Percentiles rank a stretch among this genome's conserved stretches.
Evolutionary conservation across 495 filamentous ascomycete genomes (phyloP).

Genomic region (Penicillium bovifimosum): DNA sequence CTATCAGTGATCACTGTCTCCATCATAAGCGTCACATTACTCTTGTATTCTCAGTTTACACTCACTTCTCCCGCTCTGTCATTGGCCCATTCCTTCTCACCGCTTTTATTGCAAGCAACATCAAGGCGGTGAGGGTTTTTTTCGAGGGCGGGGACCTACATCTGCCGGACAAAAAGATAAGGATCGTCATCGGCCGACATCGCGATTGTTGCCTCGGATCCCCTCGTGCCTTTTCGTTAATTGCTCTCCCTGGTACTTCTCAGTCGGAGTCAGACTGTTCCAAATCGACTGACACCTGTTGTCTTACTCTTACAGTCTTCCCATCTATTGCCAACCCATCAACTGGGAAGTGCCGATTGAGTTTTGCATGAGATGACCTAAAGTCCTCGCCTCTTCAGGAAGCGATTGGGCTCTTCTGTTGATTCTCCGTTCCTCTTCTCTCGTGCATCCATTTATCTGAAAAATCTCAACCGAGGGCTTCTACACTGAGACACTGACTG

Average conservation of each 20-base stretch:
- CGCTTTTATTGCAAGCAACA: neutral
- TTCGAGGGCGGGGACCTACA: neutral
- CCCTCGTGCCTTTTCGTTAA: neutral
- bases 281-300: neutral
- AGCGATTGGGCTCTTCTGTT: neutral
- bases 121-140: neutral
- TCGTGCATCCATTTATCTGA: neutral
- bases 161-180: conserved; percentile 3
- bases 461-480: neutral
- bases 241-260: neutral
- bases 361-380: neutral
- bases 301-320: no score
- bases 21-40: neutral
- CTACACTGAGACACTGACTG: neutral
- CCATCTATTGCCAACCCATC: neutral
- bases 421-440: neutral
- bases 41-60: no score
- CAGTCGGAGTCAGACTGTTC: no score
- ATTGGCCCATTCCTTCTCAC: no score
- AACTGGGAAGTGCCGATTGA: neutral
- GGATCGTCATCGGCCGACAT: conserved; percentile 1
- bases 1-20: neutral
- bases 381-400: neutral
- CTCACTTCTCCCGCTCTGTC: no score
- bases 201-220: neutral